Evolutionary conservation across 768 basidiomycete species (phyloP).

Genomic region (Termitomyces sp.): DNA sequence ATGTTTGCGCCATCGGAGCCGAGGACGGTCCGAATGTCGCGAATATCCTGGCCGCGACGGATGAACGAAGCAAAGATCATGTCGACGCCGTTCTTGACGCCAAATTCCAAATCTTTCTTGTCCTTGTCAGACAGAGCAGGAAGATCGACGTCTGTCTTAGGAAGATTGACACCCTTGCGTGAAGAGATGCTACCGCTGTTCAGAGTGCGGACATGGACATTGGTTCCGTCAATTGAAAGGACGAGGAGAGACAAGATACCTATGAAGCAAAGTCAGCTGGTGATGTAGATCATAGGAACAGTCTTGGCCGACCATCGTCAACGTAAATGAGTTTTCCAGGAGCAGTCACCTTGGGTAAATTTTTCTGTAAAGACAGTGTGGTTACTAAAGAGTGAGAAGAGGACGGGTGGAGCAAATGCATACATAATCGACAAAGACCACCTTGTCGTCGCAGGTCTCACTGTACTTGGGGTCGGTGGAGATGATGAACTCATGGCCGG

Average conservation of each 20-base stretch:
- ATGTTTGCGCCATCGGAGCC: slow-evolving; percentile 93
- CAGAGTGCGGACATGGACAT: slow-evolving; percentile 77
- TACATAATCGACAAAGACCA: slow-evolving; percentile 93
- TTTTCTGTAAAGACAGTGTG: slow-evolving; percentile 44
- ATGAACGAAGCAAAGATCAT: slow-evolving; percentile 99
- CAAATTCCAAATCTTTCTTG: slow-evolving; percentile 90
- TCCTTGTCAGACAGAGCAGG: slow-evolving; percentile 98
- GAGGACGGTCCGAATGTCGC: slow-evolving; percentile 87
- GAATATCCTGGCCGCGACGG: slow-evolving; percentile 90
- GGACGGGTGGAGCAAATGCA: slow-evolving; percentile 22
- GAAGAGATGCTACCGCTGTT: slow-evolving; percentile 94
- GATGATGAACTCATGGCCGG: slow-evolving; percentile 92
- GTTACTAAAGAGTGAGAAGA: background rate
- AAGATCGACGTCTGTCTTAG: slow-evolving; percentile 96
- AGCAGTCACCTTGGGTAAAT: slow-evolving; percentile 91
- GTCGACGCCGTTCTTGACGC: slow-evolving; percentile 96
- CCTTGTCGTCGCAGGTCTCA: slow-evolving; percentile 74
- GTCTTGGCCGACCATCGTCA: slow-evolving; percentile 69
- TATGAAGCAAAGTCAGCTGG: slow-evolving; percentile 15
- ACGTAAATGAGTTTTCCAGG: slow-evolving; percentile 98
- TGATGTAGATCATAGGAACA: background rate
- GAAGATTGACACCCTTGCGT: slow-evolving; percentile 98
- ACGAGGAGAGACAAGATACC: slow-evolving; percentile 92
- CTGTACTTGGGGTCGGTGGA: slow-evolving; percentile 79
- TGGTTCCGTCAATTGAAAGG: slow-evolving; percentile 76